Base-by-base conservation (phyloP, 768 basidiomycete genomes). In the Sarcomyxa edulis region DNA sequence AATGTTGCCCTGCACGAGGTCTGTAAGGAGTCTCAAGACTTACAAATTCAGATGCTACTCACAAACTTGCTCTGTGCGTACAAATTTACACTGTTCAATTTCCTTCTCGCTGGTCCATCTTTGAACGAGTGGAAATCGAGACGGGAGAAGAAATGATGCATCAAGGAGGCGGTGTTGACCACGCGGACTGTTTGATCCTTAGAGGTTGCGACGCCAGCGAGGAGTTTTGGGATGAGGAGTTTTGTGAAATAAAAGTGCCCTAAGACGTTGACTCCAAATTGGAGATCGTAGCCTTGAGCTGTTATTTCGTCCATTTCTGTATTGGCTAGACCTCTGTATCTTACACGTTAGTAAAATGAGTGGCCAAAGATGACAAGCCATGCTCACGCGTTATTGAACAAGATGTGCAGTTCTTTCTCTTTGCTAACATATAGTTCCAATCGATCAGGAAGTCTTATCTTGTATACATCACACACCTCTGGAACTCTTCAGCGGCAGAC, bases 251-350 rank as follows among this genome's bases (percentile, higher is more conserved):
- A 68, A 46, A 61, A 69, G 42, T 71, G 72, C 0, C 70, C 69
- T 58, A 78, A 44, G 20, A 69, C 70, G 39, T 78, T 78, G 4
- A 68, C 72, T 7, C 76, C 75, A 33, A 76, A 73, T 46, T 73
- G 70, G 7, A 72, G 56, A 47, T 81, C 78, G 47, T 77, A 77
- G n/a, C 76, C 75, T 30, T 78, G 62, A 2, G 51, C 51, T 2
- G 76, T 76, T 6, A 74, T 24, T 23, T 55, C 32, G 1, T 68
- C 66, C 2, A 66, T 48, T 0, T 74, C 68, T 22, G 69, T 55
- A 5, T 49, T 37, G 68, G 74, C 69, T n/a, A 73, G 61, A 11
- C 72, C 74, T 8, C 72, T 74, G 37, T 16, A 24, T 12, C 3
- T 3, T 28, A 11, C 7, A 8, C 4, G 23, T 26, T 11, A 15